These are phyloP conservation scores for Breviolum minutum DNA, from an alignment of 73 alveolate species.

Conservation along the genomic window DNA sequence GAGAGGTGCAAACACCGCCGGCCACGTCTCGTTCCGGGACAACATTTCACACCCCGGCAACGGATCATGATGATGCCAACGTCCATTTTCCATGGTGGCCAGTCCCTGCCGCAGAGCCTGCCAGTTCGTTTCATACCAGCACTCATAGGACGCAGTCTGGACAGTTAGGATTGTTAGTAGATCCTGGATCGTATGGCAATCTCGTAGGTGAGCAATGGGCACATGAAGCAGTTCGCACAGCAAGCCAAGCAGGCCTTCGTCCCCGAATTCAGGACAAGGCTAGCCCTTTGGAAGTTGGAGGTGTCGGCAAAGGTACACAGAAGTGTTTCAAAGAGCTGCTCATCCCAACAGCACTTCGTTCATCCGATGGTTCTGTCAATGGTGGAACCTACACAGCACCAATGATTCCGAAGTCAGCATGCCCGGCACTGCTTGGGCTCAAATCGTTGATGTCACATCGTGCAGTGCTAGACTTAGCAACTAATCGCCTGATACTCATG, in stretches of 20 bases:
- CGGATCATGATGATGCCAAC: neutral
- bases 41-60: no score
- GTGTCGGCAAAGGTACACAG: conserved; percentile 3
- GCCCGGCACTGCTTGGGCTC: conserved; percentile 39
- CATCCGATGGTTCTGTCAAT: neutral
- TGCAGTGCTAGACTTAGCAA: neutral
- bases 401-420: no score
- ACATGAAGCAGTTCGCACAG: neutral
- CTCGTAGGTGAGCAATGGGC: conserved; percentile 32
- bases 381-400: no score
- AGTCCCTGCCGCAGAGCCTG: neutral
- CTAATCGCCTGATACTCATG: neutral
- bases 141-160: neutral
- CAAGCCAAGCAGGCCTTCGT: neutral
- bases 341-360: neutral
- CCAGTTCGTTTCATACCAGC: neutral
- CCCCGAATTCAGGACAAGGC: neutral
- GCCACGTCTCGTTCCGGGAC: no score
- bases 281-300: conserved; percentile 28
- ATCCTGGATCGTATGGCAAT: conserved; percentile 46
- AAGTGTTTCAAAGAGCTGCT: neutral
- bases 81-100: neutral
- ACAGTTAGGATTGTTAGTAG: neutral
- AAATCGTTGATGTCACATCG: neutral
- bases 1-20: no score